Evolutionary conservation across 305 asterid genomes (phyloP).

Genomic region (Fraxinus albicans): DNA sequence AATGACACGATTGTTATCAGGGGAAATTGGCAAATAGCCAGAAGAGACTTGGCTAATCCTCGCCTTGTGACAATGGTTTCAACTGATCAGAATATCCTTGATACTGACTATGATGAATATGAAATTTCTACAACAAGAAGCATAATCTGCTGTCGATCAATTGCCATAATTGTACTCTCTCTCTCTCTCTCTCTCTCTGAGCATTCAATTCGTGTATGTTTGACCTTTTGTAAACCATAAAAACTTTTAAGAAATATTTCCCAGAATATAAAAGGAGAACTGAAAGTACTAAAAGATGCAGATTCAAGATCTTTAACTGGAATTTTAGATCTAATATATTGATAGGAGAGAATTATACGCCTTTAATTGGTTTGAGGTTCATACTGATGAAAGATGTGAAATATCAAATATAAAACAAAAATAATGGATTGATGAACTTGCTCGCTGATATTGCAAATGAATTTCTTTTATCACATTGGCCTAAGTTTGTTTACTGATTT

Average conservation of each 20-base stretch:
- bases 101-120: conserved; percentile 54
- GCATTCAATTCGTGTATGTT: background rate
- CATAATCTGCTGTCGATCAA: conserved; percentile 71
- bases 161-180: conserved; percentile 64
- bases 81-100: conserved; percentile 52
- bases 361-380: background rate
- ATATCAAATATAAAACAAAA: background rate
- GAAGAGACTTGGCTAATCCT: conserved; percentile 70
- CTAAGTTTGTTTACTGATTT: background rate
- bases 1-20: conserved; percentile 36
- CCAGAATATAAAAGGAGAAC: background rate
- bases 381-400: background rate
- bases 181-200: conserved; percentile 18
- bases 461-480: background rate
- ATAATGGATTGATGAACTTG: background rate
- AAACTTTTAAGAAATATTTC: no score
- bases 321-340: background rate
- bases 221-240: background rate
- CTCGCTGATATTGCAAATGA: background rate
- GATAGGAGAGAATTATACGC: background rate
- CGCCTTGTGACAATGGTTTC: conserved; percentile 77
- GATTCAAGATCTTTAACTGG: background rate
- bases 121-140: conserved; percentile 64
- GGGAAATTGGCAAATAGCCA: conserved; percentile 91
- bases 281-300: background rate